Base-by-base conservation (phyloP, 2,329 filamentous ascomycete species). In the Xylaria sp. region DNA sequence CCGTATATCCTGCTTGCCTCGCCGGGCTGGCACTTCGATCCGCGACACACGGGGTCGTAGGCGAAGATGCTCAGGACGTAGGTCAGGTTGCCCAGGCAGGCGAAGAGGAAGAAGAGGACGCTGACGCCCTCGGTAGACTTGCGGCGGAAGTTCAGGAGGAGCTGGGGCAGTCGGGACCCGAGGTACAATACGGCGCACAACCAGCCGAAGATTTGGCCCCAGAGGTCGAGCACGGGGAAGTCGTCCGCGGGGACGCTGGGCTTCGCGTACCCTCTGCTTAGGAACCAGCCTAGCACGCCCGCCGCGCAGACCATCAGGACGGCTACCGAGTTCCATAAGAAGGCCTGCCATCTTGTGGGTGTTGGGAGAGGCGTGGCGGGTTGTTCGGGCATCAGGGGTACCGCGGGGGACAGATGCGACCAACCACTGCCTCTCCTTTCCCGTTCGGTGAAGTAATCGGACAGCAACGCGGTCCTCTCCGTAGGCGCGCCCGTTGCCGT, bases 81-180 rank as follows among this genome's bases (percentile, higher is more conserved):
- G 0, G 94, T 98, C 72, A 97, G 80, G 79, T 99, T 99, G 1
- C 96, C 96, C 5, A 98, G 88, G 78, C 95, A 98, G 4, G 96
- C 96, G 79, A 99, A 98, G 25, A 98, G 84, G 83, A 98, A 98
- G 82, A 98, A 99, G 12, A 98, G 86, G 82, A 98, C 90, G 72
- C 92, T 95, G 23, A 99, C 91, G 3, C 96, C 96, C 65, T 98
- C 94, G 0, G 94, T 98, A 51, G 91, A 94, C 82, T 97, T 97
- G 71, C 96, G 91, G 23, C 93, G 89, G 83, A 93, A 97, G 81
- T 98, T 99, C 62, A 98, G 88, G 8, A 98, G 85, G 1, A 99
- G 85, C 82, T 99, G 96, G 0, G 96, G 96, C 6, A 98, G 82
- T 9, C 96, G 91, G 0, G 92, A 96, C 25, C 93, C 93, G 12